Evolutionary conservation across 306 rosid genomes (phyloP), one percentile per base, ranked within the genome.

Genomic region (Lupinus albus): DNA sequence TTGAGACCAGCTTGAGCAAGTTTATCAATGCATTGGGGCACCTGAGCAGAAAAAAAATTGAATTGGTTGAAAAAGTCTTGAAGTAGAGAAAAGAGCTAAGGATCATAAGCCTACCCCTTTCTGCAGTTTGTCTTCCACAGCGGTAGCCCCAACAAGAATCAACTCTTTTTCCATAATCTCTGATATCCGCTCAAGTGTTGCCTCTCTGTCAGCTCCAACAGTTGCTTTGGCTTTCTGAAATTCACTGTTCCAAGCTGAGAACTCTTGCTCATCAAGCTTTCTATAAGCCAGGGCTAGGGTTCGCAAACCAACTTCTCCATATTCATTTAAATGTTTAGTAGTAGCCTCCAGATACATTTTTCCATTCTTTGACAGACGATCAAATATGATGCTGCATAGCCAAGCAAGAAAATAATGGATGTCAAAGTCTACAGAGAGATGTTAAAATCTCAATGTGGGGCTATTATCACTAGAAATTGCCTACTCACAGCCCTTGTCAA

Each of bases 1-100:
- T 94, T 91, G 64, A 94, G 99, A 73, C 99, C 99, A 65, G 99
- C 97, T 84, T 91, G 99, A 30, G 99, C 99, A 71, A 94, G 99
- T 81, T 87, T 94, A 81, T 94, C 99, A 63, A 94, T 94, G 78
- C 99, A 94, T 46, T 91, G 95, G 47, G 99, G 99, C 72, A 94
- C 99, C 99, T 94, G 74, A 65, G 72, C 55, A 76, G 67, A 42
- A 45, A 46, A 74, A 52, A 38, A 32, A 35, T 55, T 25, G 57
- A 39, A 75, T 54, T 35, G 61, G 64, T 35, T 63, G 60, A 35
- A 49, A 72, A 35, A 44, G 74, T 61, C 60, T 55, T 57, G 64
- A 52, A 59, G 71, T 15, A 54, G 73, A 35, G 25, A 46, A 58
- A 71, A 79, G 51, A 64, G 55, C 30, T 72, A 25, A 47, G 44